Evolutionary conservation across 805 yeast genomes (phyloP), one percentile per base, ranked within the genome.

Genomic region (Candida sanyiensis): DNA sequence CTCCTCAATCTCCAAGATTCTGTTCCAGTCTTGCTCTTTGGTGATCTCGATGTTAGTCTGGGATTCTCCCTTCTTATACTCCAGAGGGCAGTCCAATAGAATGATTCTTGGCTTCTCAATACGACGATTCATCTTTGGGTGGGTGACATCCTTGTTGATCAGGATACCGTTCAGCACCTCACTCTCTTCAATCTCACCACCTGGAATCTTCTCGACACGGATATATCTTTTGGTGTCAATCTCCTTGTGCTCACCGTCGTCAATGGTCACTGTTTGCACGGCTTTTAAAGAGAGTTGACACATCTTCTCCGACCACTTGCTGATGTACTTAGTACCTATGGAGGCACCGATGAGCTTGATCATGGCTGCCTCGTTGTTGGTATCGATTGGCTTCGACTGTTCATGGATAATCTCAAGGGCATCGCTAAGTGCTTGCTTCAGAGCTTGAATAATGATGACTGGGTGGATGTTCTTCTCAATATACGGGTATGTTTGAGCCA

Each of bases 61-160:
- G 3, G 97, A 88, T 67, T 93, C 99, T 49, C 98, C 99, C 73
- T 93, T 93, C 69, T 93, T 93, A 69, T 93, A 93, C 66, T 93
- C 99, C 53, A 93, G 72, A 10, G 99, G 97, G 64, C 97, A 89
- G 66, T 93, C 99, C 51, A 93, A 72, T 50, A 93, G 72, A 15
- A 93, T 75, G 39, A 93, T 77, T 48, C 90, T 76, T 36, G 99
- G 99, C 56, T 87, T 84, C 59, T 82, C 84, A 51, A 93, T 83
- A 52, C 69, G 58, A 61, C 99, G 80, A 52, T 81, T 81, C 99
- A 93, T 93, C 63, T 89, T 88, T 47, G 99, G 98, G 64, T 93
- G 99, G n/a, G 94, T 88, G 42, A 93, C 94, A 59, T 93, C 99
- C 64, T 93, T 93, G 69, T 93, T 93, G 54, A 93, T 73, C 66